Conservation (phyloP, 1,284 basidiomycete species). For the Trichosporon sp. region DNA sequence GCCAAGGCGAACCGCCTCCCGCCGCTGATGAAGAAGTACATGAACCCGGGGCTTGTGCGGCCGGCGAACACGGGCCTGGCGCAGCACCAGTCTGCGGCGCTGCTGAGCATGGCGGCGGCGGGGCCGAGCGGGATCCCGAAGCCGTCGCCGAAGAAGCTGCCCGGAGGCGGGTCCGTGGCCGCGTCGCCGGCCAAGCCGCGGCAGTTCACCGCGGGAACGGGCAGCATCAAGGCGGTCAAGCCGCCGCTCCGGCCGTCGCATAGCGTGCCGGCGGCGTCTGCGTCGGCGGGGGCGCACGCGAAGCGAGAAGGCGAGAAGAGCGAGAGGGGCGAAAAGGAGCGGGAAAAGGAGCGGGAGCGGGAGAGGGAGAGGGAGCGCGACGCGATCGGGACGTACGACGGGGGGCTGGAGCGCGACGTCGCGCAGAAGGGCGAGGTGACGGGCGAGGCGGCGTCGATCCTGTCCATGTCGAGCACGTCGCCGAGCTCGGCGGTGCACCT, state of each 20-base stretch:
- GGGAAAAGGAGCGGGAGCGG: not conserved
- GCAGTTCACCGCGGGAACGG: not conserved
- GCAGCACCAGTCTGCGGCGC: conserved; percentile 31
- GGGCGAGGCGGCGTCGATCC: conserved; percentile 66
- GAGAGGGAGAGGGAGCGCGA: not conserved
- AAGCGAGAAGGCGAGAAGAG: not conserved
- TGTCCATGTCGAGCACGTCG: conserved; percentile 37
- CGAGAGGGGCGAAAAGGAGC: conserved; percentile 3
- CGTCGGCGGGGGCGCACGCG: not conserved
- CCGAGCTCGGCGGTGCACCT: conserved; percentile 19
- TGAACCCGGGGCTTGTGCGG: conserved; percentile 44
- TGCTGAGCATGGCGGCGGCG: conserved; percentile 37
- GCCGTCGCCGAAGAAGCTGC: conserved; percentile 19
- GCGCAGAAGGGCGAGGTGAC: conserved; percentile 54
- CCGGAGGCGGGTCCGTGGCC: not conserved
- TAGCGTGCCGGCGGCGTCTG: not conserved
- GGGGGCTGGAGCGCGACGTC: conserved; percentile 75
- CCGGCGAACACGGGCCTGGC: conserved; percentile 41
- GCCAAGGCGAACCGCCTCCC: conserved; percentile 34
- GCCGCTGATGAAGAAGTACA: conserved; percentile 48
- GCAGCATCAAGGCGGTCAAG: not conserved
- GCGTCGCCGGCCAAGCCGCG: not conserved
- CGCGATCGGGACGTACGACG: conserved; percentile 80
- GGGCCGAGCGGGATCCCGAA: conserved; percentile 41
- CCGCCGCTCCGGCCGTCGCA: not conserved